Evolutionary conservation across 495 filamentous ascomycete species (phyloP).

Genomic region (Penicillium goetzii): DNA sequence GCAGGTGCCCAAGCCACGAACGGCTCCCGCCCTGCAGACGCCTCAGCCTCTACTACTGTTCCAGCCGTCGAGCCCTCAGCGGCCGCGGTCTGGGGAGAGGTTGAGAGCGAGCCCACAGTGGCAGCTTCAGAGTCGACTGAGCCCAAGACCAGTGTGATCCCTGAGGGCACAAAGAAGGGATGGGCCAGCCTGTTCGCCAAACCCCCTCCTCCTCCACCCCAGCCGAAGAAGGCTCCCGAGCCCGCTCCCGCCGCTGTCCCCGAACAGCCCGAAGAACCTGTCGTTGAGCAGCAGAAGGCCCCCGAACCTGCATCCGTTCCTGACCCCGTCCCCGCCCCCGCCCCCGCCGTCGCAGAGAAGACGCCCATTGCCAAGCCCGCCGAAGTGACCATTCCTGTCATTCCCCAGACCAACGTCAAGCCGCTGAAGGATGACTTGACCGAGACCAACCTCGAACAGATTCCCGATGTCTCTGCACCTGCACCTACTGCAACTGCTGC

Average conservation of each 20-base stretch:
- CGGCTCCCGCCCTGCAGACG: conserved; percentile 49
- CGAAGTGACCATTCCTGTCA: conserved; percentile 37
- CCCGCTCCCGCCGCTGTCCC: conserved; percentile 35
- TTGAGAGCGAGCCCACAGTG: conserved; percentile 36
- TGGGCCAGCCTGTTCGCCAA: conserved; percentile 68
- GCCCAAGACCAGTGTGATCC: conserved; percentile 47
- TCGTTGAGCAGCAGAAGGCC: conserved; percentile 28
- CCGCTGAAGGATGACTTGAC: conserved; percentile 86
- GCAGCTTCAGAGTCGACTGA: conserved; percentile 38
- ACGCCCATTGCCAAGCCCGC: conserved; percentile 36
- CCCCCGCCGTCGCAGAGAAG: conserved; percentile 34
- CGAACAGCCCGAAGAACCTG: conserved; percentile 34
- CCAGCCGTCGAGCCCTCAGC: conserved; percentile 50
- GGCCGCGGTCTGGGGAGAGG: conserved; percentile 32
- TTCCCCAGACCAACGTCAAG: conserved; percentile 59
- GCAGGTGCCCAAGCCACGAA: conserved; percentile 60
- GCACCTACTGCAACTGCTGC: conserved; percentile 79
- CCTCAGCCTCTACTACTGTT: conserved; percentile 18
- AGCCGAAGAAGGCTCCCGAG: conserved; percentile 36
- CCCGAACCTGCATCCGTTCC: conserved; percentile 33
- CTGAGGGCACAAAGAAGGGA: conserved; percentile 59
- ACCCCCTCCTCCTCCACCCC: conserved; percentile 45
- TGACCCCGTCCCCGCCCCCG: conserved; percentile 30
- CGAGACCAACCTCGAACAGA: conserved; percentile 85
- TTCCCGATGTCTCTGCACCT: conserved; percentile 77